Base-by-base conservation (phyloP, 2,329 filamentous ascomycete genomes). In the Colletotrichum sojae region DNA sequence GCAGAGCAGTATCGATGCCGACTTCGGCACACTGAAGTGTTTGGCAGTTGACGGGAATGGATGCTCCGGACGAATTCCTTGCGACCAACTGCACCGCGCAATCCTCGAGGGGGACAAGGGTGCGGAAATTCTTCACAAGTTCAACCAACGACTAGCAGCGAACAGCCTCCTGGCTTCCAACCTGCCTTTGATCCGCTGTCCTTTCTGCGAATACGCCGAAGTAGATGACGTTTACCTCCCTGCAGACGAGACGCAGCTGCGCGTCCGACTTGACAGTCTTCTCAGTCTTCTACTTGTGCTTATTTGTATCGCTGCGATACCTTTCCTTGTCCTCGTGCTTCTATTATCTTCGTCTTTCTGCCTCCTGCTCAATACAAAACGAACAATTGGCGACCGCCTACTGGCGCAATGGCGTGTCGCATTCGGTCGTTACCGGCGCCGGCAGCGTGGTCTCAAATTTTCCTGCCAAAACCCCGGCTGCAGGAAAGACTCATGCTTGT, bases 201-300 rank as follows among this genome's bases (percentile, higher is more conserved):
- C 95, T 0, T 98, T 97, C 77, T 99, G 95, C 84, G 87, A 86
- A 73, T 99, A 98, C 76, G 94, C 94, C 39, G 96, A 98, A 83
- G 86, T 94, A 27, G 94, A 98, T 78, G 91, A 93, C 64, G 83
- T 92, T 18, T 93, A 93, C 76, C 83, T 91, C 22, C 90, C 89
- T 12, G 80, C 80, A 53, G 80, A 81, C 59, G 85, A 88, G 65
- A 80, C 87, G 25, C 81, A 82, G 25, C 88, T 91, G 77, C 88
- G 83, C 52, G 78, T 93, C 65, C 88, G 87, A 68, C 80, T 84
- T 46, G 83, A 86, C 73, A 85, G 81, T 73, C 71, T 87, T 51
- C 81, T 81, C 73, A 84, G 83, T 69, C 73, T 86, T 55, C 71
- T 83, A 27, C 83, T 91, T 36, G 80, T 92, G 6, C 64, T 86